Evolutionary conservation across 257 asterid species (phyloP).

Genomic region (Nyctanthes arbortristis): DNA sequence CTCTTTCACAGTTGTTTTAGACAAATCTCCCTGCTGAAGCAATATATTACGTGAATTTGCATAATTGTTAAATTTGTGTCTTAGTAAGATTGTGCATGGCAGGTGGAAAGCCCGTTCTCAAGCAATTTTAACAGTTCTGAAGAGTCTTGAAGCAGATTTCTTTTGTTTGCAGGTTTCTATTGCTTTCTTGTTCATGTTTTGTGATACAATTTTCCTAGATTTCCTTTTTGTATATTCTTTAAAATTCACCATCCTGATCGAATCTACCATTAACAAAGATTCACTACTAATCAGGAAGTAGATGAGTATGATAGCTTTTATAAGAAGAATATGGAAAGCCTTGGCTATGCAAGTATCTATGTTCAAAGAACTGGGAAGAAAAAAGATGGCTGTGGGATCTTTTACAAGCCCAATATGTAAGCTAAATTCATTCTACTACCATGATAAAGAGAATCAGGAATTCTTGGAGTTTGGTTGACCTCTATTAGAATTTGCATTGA

Average conservation of each 20-base stretch:
- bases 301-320: constrained; percentile 90
- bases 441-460: background rate
- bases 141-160: constrained; percentile 72
- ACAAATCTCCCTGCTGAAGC: background rate
- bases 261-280: constrained; percentile 11
- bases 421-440: too few species aligned
- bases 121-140: constrained; percentile 64
- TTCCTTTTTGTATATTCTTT: constrained; percentile 6
- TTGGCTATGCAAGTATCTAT: constrained; percentile 84
- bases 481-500: background rate
- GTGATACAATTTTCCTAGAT: too few species aligned
- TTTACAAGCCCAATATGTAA: constrained; percentile 67
- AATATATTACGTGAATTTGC: background rate
- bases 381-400: constrained; percentile 94
- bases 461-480: background rate
- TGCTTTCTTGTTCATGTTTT: constrained; percentile 9
- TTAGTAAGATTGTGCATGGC: constrained; percentile 5
- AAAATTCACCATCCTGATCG: constrained; percentile 6
- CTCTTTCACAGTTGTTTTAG: background rate
- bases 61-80: background rate
- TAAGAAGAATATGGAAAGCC: constrained; percentile 65
- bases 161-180: constrained; percentile 80
- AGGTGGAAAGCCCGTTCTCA: constrained; percentile 98
- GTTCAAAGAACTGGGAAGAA: constrained; percentile 81
- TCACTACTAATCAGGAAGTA: constrained; percentile 59